Percentiles rank a stretch among this genome's conserved stretches.
phyloP scores from a whole-genome alignment of 164 flowering plant genomes.

The Vitis labrusca region DNA sequence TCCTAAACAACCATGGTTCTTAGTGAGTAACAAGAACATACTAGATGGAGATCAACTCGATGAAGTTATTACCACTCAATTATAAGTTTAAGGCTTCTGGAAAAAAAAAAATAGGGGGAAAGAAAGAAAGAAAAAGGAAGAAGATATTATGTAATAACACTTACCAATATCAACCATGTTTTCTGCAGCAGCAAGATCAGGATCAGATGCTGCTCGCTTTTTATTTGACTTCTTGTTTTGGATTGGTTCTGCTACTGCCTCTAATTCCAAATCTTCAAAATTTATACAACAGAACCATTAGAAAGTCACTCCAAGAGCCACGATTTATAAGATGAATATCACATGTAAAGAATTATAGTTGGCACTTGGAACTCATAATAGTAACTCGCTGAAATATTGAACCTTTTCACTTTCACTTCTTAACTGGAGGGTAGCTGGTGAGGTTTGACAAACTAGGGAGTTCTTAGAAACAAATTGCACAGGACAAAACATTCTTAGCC shows the following conservation, averaged over 20 bases:
- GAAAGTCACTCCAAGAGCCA: not conserved
- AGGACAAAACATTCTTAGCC: too few relatives aligned
- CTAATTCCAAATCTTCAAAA: constrained; percentile 9
- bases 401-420: too few relatives aligned
- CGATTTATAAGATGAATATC: too few relatives aligned
- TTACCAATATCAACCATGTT: constrained; percentile 28
- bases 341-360: too few relatives aligned
- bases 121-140: not conserved
- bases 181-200: constrained; percentile 15
- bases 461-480: too few relatives aligned
- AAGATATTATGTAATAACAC: not conserved
- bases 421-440: too few relatives aligned
- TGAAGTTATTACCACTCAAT: not conserved
- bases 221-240: constrained; percentile 30
- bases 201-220: constrained; percentile 44
- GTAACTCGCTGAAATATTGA: too few relatives aligned
- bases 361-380: too few relatives aligned
- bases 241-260: constrained; percentile 14
- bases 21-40: too few relatives aligned
- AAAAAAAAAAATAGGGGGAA: not conserved
- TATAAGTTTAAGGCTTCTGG: not conserved
- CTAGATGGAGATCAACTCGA: too few relatives aligned
- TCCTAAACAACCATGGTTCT: too few relatives aligned
- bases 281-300: constrained; percentile 3
- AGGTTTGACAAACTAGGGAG: too few relatives aligned